Evolutionary conservation across 371 early-diverging fungal genomes (phyloP), one percentile per base, ranked within the genome.

Genomic region (Mortierella sp.): DNA sequence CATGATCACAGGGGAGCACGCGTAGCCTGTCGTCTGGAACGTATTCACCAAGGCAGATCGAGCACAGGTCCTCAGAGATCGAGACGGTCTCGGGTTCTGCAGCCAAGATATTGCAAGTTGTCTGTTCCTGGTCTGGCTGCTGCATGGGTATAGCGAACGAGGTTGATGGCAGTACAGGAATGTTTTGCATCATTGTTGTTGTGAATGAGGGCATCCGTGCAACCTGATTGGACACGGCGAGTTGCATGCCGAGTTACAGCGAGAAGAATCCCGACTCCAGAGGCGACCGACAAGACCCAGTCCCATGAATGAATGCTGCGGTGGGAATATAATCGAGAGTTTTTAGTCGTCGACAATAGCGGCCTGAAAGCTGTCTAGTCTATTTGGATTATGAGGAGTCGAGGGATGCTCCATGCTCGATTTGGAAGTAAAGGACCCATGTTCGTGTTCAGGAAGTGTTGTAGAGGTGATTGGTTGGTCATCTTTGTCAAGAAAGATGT

Each of bases 21-120:
- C 96, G 86, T 52, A 96, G 77, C 34, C 77, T 70, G 34, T 94
- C 94, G 22, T 91, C 92, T 5, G 74, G 50, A 9, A 84, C 87
- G 84, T 93, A 96, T 14, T 92, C 93, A 74, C 92, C 91, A 50
- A 96, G 82, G 77, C 97, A 97, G 66, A 97, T 93, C 29, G 93
- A 92, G 80, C 97, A 97, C 2, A 87, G 77, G 1, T 86, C 89
- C 44, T 87, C 82, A 7, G 64, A 39, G 41, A 66, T 44, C 16
- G 31, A 44, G 43, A 16, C 26, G 3, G 22, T 58, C 16, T 11
- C 39, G 3, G 9, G 48, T 39, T 58, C 44, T 13, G 40, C n/a
- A n/a, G n/a, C 5, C 31, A 22, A 34, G 24, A 16, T n/a, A 24
- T 50, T 26, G 39, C 37, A 13, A 19, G 9, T 39, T 14, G 14